phyloP scores from a whole-genome alignment of 495 filamentous ascomycete genomes.

The Aspergillus leporis region DNA sequence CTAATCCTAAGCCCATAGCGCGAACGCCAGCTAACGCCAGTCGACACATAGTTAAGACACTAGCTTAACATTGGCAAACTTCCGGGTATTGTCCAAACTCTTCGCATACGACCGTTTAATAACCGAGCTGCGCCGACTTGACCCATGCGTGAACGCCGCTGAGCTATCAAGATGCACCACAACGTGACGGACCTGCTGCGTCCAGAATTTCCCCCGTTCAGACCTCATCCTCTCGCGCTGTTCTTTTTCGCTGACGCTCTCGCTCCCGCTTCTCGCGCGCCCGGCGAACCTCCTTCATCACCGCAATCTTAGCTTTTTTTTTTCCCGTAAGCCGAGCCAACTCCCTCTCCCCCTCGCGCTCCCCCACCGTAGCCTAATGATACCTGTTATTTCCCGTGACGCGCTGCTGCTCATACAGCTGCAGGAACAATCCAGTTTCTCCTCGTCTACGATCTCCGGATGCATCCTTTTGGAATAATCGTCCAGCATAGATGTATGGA shows the following conservation, averaged over 20 bases:
- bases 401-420: constrained; percentile 16
- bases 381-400: constrained; percentile 7
- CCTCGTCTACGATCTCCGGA: constrained; percentile 11
- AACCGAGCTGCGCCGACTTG: constrained; percentile 57
- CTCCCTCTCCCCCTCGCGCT: constrained; percentile 12
- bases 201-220: constrained; percentile 58
- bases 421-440: constrained; percentile 21
- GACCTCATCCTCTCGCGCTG: constrained; percentile 38
- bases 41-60: constrained; percentile 64
- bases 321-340: constrained; percentile 11
- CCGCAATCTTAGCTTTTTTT: constrained; percentile 20
- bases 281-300: constrained; percentile 26
- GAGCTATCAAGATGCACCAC: constrained; percentile 49
- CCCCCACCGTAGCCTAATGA: constrained; percentile 13
- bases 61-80: constrained; percentile 35
- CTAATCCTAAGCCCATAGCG: constrained; percentile 65
- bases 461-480: constrained; percentile 18
- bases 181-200: constrained; percentile 56
- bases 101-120: constrained; percentile 20
- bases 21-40: constrained; percentile 62
- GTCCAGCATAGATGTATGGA: constrained; percentile 26
- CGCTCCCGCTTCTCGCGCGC: constrained; percentile 12
- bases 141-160: constrained; percentile 47
- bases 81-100: background rate
- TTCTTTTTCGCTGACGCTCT: constrained; percentile 28